Evolutionary conservation across 345 rosid species (phyloP).

Genomic region (Anastatica hierochuntica): DNA sequence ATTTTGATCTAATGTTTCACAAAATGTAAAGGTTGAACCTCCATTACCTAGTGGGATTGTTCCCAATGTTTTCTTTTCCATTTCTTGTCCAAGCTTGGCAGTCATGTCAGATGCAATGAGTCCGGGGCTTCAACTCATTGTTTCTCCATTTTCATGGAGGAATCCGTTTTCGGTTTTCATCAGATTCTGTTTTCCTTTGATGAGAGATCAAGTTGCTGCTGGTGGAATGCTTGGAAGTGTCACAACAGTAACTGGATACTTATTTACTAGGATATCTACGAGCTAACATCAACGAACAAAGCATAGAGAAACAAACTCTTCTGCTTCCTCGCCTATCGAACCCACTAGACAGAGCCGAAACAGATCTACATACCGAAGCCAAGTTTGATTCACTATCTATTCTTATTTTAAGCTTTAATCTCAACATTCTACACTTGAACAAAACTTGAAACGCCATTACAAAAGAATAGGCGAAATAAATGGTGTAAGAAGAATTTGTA

Average conservation of each 20-base stretch:
- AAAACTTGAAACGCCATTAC: background rate
- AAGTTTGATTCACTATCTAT: background rate
- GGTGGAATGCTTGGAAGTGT: slow-evolving; percentile 69
- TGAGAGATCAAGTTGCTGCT: slow-evolving; percentile 56
- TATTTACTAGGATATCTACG: slow-evolving; percentile 31
- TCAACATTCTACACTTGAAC: slow-evolving; percentile 10
- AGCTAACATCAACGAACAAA: background rate
- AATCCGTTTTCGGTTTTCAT: background rate
- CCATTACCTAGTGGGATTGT: too few relatives aligned
- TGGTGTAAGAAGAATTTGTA: background rate
- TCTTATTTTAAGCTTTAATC: background rate
- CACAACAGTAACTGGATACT: slow-evolving; percentile 52
- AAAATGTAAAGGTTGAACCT: too few relatives aligned
- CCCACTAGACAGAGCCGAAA: background rate
- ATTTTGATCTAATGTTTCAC: too few relatives aligned
- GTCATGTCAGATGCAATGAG: too few relatives aligned
- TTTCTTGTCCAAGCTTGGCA: too few relatives aligned
- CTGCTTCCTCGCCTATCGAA: slow-evolving; percentile 2
- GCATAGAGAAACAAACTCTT: background rate
- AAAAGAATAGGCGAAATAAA: slow-evolving; percentile 5
- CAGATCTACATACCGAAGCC: background rate
- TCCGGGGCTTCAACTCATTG: too few relatives aligned
- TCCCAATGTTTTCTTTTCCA: too few relatives aligned
- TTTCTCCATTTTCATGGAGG: too few relatives aligned
- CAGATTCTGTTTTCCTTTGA: slow-evolving; percentile 10